Evolutionary conservation across 1,284 basidiomycete genomes (phyloP).

Genomic region (Irpex sp.): DNA sequence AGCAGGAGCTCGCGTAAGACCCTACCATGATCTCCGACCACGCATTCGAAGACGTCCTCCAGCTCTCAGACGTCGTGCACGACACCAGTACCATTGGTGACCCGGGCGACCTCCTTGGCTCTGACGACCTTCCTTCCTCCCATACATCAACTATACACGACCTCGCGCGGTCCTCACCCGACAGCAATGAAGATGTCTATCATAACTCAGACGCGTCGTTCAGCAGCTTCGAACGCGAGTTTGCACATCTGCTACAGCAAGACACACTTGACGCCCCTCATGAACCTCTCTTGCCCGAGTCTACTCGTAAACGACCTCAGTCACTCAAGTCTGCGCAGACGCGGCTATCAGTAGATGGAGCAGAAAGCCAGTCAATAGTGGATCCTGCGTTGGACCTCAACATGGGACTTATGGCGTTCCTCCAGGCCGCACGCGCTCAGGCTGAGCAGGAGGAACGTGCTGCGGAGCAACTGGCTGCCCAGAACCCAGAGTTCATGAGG

Average conservation of each 20-base stretch:
- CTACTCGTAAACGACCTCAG: slow-evolving; percentile 37
- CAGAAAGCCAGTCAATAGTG: not conserved
- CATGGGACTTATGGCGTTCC: slow-evolving; percentile 59
- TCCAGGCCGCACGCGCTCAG: slow-evolving; percentile 70
- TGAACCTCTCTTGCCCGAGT: slow-evolving; percentile 54
- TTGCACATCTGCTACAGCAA: slow-evolving; percentile 65
- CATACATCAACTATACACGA: slow-evolving; percentile 19
- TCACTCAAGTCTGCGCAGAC: slow-evolving; percentile 32
- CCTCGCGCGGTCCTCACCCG: slow-evolving; percentile 19
- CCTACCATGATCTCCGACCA: slow-evolving; percentile 48
- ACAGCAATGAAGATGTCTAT: slow-evolving; percentile 16
- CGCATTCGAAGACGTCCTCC: slow-evolving; percentile 48
- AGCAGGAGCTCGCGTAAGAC: not conserved
- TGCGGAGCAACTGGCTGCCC: slow-evolving; percentile 39
- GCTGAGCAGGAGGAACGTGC: slow-evolving; percentile 45
- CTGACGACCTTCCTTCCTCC: slow-evolving; percentile 22
- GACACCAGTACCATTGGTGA: slow-evolving; percentile 51
- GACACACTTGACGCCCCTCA: slow-evolving; percentile 57
- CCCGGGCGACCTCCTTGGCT: slow-evolving; percentile 25
- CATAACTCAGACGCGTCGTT: slow-evolving; percentile 54
- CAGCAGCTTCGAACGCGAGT: slow-evolving; percentile 58
- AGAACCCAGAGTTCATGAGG: slow-evolving; percentile 36
- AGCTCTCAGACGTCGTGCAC: slow-evolving; percentile 77
- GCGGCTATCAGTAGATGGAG: no score
- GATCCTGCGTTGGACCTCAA: slow-evolving; percentile 43